phyloP scores from a whole-genome alignment of 2,329 filamentous ascomycete genomes.

The Orbilia brochopaga region DNA sequence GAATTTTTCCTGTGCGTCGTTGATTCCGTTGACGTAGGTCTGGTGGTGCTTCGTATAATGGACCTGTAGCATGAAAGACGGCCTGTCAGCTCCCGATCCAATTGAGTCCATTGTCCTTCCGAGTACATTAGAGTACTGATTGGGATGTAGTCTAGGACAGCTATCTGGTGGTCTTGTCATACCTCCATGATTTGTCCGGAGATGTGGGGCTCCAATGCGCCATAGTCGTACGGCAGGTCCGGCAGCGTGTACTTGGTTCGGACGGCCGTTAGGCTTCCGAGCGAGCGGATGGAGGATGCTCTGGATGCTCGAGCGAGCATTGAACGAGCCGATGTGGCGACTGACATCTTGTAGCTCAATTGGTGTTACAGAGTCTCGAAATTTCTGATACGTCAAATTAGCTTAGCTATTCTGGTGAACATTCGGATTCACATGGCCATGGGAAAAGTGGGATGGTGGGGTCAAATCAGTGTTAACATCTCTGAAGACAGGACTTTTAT shows the following conservation, averaged over 20 bases:
- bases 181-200: slow-evolving; percentile 90
- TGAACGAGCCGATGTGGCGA: slow-evolving; percentile 43
- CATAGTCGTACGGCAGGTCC: slow-evolving; percentile 90
- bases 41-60: slow-evolving; percentile 95
- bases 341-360: slow-evolving; percentile 30
- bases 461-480: not conserved
- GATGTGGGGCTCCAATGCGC: slow-evolving; percentile 78
- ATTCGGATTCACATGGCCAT: not conserved
- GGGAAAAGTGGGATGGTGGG: not conserved
- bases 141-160: too few species aligned
- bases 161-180: not conserved
- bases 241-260: slow-evolving; percentile 91
- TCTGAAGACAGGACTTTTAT: not conserved
- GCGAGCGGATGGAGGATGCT: slow-evolving; percentile 56
- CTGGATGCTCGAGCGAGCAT: slow-evolving; percentile 38
- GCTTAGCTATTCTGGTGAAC: slow-evolving; percentile 9
- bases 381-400: slow-evolving; percentile 2
- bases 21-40: slow-evolving; percentile 89
- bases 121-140: too few species aligned
- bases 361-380: slow-evolving; percentile 5
- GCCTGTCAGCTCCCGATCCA: not conserved
- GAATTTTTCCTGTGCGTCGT: slow-evolving; percentile 76
- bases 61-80: slow-evolving; percentile 59
- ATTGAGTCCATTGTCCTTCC: not conserved
- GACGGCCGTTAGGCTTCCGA: slow-evolving; percentile 76